Base-by-base conservation (phyloP, 345 rosid genomes). In the Clarkia xantiana region DNA sequence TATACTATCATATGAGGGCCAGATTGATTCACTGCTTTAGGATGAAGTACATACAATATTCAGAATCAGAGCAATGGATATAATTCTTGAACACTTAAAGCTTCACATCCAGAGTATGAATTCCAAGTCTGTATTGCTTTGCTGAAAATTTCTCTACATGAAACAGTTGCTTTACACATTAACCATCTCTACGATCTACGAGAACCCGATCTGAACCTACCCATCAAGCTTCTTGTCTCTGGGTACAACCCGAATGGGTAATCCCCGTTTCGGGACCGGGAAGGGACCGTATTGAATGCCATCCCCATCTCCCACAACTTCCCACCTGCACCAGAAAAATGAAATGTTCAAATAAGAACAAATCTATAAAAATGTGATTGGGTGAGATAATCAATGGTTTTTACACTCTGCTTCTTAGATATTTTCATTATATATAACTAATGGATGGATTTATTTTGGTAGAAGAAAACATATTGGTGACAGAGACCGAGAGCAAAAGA, bases 221-320 rank as follows among this genome's bases (percentile, higher is more conserved):
- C 18, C 19, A 39, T 44, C 50, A 59, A 41, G 25, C 29, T 39
- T 65, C 58, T 58, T 39, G 43, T 46, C 60, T 48, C 69, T 70
- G 0, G 64, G 75, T 18, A 41, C 63, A 5, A 86, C 79, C 59
- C 66, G 73, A 52, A 90, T 63, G 19, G 95, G 94, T 54, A 86
- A 70, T n/a, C 97, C 97, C 18, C 55, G 69, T 62, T 71, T 82
- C 46, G 97, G 95, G 11, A 90, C 91, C 0, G 95, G 97, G 55
- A 90, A 90, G 45, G 97, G 97, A 12, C 82, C 91, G 59, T 90
- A 90, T 38, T 86, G 95, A 56, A 90, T 81, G 13, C 84, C 97
- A 62, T 81, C 84, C 0, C 73, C 80, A 1, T 65, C 76, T 67
- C 83, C 91, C 43, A 68, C 58, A 29, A 72, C 70, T 67, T 77